Conservation (phyloP, 768 basidiomycete species). For the Glaciozyma antarctica region DNA sequence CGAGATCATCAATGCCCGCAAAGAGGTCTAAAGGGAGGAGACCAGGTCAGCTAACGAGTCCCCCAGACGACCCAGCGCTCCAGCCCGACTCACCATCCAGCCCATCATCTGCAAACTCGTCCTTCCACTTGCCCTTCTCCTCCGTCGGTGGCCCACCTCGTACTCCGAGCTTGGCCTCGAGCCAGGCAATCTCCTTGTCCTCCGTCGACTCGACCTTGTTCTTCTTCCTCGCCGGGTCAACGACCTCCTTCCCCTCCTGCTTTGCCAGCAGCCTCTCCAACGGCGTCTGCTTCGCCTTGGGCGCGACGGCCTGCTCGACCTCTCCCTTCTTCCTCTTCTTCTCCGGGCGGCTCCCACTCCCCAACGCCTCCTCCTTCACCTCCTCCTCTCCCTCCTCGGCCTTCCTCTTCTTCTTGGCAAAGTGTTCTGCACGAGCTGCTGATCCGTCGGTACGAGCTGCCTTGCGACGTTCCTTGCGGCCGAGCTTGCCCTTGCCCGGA, state of each 20-base stretch:
- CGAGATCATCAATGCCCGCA: constrained; percentile 45
- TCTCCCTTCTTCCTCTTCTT: constrained; percentile 13
- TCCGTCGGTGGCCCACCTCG: constrained; percentile 31
- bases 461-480: constrained; percentile 28
- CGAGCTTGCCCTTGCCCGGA: constrained; percentile 8
- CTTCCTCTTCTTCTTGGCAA: not conserved
- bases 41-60: constrained; percentile 17
- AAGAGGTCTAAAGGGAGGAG: constrained; percentile 46
- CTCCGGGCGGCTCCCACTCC: not conserved
- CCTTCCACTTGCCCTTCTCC: constrained; percentile 44
- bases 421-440: not conserved
- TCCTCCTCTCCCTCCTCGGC: not conserved
- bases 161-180: constrained; percentile 68
- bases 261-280: constrained; percentile 23
- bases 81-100: constrained; percentile 55
- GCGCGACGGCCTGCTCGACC: not conserved
- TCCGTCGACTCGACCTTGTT: constrained; percentile 51
- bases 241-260: constrained; percentile 15
- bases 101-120: constrained; percentile 60
- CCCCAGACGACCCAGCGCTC: not conserved
- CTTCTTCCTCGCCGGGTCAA: constrained; percentile 5
- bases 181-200: constrained; percentile 71
- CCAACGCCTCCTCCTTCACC: not conserved
- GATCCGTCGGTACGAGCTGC: not conserved
- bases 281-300: constrained; percentile 26